A percentile compares a stretch with the other conserved stretches of the same genome.
Evolutionary conservation across 2,329 filamentous ascomycete species (phyloP).

Genomic region (Cercospora berteroae): DNA sequence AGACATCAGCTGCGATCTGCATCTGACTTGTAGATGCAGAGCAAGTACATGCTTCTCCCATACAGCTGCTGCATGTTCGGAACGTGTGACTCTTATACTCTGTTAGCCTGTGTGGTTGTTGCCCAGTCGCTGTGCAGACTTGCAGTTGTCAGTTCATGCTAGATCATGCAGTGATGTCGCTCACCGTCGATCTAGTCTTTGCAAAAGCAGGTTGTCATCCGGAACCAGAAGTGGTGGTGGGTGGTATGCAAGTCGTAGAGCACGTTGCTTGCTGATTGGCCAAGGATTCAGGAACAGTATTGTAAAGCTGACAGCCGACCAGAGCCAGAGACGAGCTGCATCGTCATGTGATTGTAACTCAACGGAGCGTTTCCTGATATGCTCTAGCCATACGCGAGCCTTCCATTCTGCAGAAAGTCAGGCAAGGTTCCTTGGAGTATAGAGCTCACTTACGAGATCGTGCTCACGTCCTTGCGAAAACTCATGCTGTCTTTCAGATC

Average conservation of each 20-base stretch:
- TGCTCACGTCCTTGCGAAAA: too few species aligned
- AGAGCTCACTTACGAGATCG: too few species aligned
- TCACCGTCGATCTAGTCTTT: neutral
- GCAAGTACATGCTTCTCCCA: neutral
- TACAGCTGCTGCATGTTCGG: neutral
- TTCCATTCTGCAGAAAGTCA: neutral
- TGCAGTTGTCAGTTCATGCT: neutral
- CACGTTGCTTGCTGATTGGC: conserved; percentile 16
- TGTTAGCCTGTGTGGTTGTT: neutral
- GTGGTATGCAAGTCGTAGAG: conserved; percentile 3
- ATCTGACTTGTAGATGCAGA: conserved; percentile 3
- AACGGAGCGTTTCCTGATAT: neutral
- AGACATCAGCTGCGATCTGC: conserved; percentile 8
- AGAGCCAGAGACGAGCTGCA: neutral
- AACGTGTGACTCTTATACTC: conserved; percentile 4
- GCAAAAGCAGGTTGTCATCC: conserved; percentile 2
- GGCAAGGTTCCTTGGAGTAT: too few species aligned
- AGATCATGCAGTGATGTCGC: neutral
- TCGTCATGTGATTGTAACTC: neutral
- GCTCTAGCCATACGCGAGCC: neutral
- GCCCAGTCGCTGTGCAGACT: conserved; percentile 3
- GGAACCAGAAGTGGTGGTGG: neutral
- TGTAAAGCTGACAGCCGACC: neutral
- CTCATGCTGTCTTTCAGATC: too few species aligned
- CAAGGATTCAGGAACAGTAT: neutral